A percentile compares a stretch with the other conserved stretches of the same genome.
Conservation (phyloP, 352 stramenopile genomes). For the Phytophthora podocarpi region DNA sequence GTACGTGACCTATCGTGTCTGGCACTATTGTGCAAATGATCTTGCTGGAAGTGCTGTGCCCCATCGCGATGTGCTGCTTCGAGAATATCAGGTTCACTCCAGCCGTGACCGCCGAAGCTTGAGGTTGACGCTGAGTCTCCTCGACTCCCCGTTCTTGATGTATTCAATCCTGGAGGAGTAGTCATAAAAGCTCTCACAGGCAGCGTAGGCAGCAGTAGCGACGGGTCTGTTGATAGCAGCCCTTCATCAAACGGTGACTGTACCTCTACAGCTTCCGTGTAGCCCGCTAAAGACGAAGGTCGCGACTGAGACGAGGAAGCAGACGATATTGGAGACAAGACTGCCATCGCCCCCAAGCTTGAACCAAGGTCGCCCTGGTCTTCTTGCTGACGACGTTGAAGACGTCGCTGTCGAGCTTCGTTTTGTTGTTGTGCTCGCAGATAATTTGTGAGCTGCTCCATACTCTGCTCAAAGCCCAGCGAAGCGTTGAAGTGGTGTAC, state of each 20-base stretch:
- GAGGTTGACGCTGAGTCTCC: constrained; percentile 17
- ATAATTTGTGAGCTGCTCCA: constrained; percentile 58
- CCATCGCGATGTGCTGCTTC: constrained; percentile 20
- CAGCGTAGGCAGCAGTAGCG: constrained; percentile 27
- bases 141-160: constrained; percentile 23
- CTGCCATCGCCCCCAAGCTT: constrained; percentile 23
- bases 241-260: constrained; percentile 35
- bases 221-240: constrained; percentile 21
- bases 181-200: constrained; percentile 30
- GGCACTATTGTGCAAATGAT: constrained; percentile 27
- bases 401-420: constrained; percentile 35
- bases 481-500: constrained; percentile 84
- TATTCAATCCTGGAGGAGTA: constrained; percentile 14
- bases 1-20: constrained; percentile 23
- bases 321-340: constrained; percentile 29
- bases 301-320: constrained; percentile 19
- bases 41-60: constrained; percentile 27
- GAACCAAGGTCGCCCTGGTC: constrained; percentile 16
- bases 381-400: constrained; percentile 24
- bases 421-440: constrained; percentile 39
- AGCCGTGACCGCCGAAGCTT: constrained; percentile 40
- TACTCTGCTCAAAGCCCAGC: constrained; percentile 76
- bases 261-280: constrained; percentile 38
- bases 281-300: constrained; percentile 29
- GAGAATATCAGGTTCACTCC: constrained; percentile 40